Percentiles rank a stretch among this genome's conserved stretches.
phyloP scores from a whole-genome alignment of 768 basidiomycete genomes.

The Boletus subparvulus region DNA sequence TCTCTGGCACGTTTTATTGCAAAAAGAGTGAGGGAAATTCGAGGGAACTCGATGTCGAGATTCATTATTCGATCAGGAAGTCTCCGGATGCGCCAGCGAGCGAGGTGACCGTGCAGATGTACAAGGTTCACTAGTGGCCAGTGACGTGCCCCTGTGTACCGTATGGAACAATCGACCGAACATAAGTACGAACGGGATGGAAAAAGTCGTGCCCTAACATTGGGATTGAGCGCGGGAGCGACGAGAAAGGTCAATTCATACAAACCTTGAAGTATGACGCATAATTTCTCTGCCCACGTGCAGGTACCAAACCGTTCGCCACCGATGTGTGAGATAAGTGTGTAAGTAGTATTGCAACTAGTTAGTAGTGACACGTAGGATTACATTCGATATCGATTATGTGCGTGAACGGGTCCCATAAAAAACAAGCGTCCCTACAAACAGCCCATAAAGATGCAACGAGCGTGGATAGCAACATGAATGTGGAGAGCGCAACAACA shows the following conservation, averaged over 20 bases:
- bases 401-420: not conserved
- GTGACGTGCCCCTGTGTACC: not conserved
- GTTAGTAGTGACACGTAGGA: slow-evolving; percentile 6
- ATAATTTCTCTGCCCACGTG: not conserved
- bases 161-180: not conserved
- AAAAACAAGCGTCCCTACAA: not conserved
- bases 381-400: slow-evolving; percentile 7
- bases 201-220: not conserved
- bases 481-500: not conserved
- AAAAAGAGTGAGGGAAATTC: slow-evolving; percentile 78
- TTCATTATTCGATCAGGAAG: slow-evolving; percentile 65
- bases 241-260: not conserved
- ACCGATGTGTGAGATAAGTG: not conserved
- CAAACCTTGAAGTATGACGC: not conserved
- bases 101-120: slow-evolving; percentile 71
- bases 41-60: slow-evolving; percentile 88
- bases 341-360: slow-evolving; percentile 10
- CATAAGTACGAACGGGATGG: not conserved
- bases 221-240: not conserved
- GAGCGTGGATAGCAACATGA: not conserved
- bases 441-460: not conserved
- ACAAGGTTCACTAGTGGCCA: slow-evolving; percentile 67
- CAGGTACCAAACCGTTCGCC: not conserved
- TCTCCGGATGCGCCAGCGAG: slow-evolving; percentile 31
- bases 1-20: slow-evolving; percentile 81